phyloP scores from a whole-genome alignment of 2,329 filamentous ascomycete species.

The Epichloe elymi region DNA sequence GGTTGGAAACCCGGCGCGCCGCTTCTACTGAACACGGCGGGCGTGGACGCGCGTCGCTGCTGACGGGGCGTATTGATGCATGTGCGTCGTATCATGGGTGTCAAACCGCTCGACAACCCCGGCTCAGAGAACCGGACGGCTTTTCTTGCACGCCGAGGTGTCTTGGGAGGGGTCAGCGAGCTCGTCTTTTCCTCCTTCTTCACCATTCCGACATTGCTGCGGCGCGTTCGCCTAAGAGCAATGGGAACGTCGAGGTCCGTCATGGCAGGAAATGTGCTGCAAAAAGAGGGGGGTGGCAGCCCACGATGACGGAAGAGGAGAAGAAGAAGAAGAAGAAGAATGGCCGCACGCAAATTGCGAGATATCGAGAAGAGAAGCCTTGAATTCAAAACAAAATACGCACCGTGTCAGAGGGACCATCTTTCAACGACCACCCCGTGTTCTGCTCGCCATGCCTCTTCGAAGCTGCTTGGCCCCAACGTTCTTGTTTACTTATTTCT shows the following conservation, averaged over 20 bases:
- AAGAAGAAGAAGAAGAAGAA: too few relatives aligned
- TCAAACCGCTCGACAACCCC: constrained; percentile 40
- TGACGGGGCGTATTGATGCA: constrained; percentile 27
- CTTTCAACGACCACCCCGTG: background rate
- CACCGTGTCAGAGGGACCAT: background rate
- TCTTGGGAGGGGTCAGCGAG: constrained; percentile 12
- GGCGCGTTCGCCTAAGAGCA: constrained; percentile 40
- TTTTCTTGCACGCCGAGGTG: constrained; percentile 26
- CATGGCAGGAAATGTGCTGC: constrained; percentile 14
- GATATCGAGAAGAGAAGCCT: background rate
- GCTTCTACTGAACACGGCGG: constrained; percentile 12
- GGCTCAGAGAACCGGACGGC: constrained; percentile 48
- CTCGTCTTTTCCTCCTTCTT: constrained; percentile 10
- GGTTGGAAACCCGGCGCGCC: constrained; percentile 7
- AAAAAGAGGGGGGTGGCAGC: background rate
- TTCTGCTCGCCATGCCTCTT: background rate
- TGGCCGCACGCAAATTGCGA: too few relatives aligned
- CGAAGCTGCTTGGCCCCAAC: background rate
- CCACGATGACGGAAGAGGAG: background rate
- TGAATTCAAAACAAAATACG: background rate
- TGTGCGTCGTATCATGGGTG: constrained; percentile 43
- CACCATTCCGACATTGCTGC: constrained; percentile 24
- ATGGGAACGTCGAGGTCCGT: constrained; percentile 34
- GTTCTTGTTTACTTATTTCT: constrained; percentile 35
- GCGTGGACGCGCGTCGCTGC: constrained; percentile 32